A percentile compares a stretch with the other conserved stretches of the same genome.
Conservation (phyloP, 2,329 filamentous ascomycete species). For the Ramularia endophylla region DNA sequence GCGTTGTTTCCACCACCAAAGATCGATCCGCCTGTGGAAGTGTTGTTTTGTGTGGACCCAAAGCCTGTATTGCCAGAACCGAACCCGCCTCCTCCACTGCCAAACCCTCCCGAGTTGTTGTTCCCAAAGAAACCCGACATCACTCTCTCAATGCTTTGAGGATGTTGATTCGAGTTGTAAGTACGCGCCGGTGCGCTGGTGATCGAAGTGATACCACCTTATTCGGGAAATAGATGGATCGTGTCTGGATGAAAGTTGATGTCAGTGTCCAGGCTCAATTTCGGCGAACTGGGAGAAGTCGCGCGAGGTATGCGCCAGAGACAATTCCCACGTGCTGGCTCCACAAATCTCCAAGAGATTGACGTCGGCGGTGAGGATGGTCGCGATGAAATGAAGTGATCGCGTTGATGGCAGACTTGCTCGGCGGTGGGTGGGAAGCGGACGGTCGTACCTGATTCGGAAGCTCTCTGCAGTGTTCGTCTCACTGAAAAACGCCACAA, state of each 20-base stretch:
- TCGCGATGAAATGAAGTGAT: background rate
- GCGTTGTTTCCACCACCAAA: slow-evolving; percentile 21
- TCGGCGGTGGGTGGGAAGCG: background rate
- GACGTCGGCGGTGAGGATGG: background rate
- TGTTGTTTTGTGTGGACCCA: slow-evolving; percentile 16
- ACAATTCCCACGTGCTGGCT: background rate
- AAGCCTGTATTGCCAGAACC: slow-evolving; percentile 11
- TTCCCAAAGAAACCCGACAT: slow-evolving; percentile 21
- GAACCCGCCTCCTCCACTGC: slow-evolving; percentile 17
- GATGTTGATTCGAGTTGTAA: background rate
- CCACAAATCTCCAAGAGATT: background rate
- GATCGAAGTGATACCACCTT: slow-evolving; percentile 28
- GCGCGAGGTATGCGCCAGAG: background rate
- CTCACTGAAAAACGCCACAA: background rate
- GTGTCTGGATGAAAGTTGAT: background rate
- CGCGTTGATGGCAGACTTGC: background rate
- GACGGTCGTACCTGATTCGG: slow-evolving; percentile 1
- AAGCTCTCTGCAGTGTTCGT: background rate
- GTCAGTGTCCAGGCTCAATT: background rate
- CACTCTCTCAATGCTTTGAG: background rate
- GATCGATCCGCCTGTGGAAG: slow-evolving; percentile 12
- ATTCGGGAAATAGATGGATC: background rate
- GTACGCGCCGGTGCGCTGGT: slow-evolving; percentile 30
- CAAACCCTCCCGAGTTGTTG: slow-evolving; percentile 18
- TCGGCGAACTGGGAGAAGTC: background rate